Evolutionary conservation across 148 eudicot genomes (phyloP).

Genomic region (Fagopyrum tataricum): DNA sequence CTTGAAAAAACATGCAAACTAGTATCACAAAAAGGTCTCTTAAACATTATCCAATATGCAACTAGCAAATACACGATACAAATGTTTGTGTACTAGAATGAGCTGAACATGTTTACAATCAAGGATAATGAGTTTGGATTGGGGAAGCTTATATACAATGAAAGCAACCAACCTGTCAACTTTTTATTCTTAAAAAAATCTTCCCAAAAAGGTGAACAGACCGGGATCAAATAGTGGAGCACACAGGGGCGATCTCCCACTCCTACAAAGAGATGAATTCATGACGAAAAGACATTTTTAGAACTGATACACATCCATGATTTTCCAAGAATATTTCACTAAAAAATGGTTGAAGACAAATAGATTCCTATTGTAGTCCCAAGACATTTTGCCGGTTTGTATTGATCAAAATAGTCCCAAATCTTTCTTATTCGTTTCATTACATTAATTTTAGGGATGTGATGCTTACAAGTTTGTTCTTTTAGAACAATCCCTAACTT

Average conservation of each 20-base stretch:
- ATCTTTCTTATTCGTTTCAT: neutral
- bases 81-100: neutral
- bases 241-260: neutral
- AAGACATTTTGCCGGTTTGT: neutral
- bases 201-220: neutral
- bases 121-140: neutral
- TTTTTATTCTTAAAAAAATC: neutral
- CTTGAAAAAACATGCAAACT: conserved; percentile 2
- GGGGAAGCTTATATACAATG: neutral
- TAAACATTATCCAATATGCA: neutral
- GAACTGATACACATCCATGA: neutral
- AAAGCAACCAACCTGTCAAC: neutral
- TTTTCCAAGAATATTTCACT: neutral
- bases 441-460: neutral
- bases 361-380: neutral
- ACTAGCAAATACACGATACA: neutral
- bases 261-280: neutral
- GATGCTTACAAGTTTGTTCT: neutral
- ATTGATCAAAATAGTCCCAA: neutral
- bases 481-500: neutral
- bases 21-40: neutral
- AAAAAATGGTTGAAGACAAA: neutral
- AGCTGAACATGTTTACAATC: neutral
- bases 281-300: neutral
- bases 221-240: neutral